phyloP scores from a whole-genome alignment of 495 filamentous ascomycete genomes.

The Penicillium ochrochloron region DNA sequence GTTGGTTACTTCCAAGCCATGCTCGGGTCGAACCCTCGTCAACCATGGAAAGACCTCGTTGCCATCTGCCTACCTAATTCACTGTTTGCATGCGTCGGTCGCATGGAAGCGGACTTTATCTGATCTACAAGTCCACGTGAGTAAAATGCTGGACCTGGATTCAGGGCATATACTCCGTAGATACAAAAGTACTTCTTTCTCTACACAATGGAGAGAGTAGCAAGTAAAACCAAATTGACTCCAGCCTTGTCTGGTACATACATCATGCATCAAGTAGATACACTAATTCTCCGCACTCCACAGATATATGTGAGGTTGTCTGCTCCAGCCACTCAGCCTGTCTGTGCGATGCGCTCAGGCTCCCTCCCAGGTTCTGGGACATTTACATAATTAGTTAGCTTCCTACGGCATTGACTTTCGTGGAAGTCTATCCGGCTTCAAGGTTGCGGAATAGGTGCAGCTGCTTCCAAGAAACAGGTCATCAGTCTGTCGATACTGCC shows the following conservation, averaged over 20 bases:
- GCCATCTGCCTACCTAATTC: conserved; percentile 9
- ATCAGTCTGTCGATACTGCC: neutral
- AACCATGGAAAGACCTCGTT: conserved; percentile 26
- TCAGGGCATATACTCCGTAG: neutral
- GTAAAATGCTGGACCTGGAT: neutral
- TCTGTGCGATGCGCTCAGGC: conserved; percentile 4
- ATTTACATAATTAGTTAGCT: neutral
- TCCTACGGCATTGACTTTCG: neutral
- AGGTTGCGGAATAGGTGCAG: neutral
- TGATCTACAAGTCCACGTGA: conserved; percentile 8
- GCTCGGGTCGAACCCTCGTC: conserved; percentile 1
- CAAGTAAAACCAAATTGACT: neutral
- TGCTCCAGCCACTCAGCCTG: conserved; percentile 8
- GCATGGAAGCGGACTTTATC: conserved; percentile 22
- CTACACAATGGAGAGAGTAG: neutral
- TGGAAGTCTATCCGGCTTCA: neutral
- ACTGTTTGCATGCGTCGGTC: conserved; percentile 24
- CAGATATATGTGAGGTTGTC: conserved; percentile 15
- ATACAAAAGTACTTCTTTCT: too few species aligned
- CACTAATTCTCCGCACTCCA: conserved; percentile 36
- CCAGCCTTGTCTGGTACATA: neutral
- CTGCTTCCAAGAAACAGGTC: neutral
- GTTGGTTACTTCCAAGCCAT: conserved; percentile 10
- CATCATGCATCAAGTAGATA: conserved; percentile 17
- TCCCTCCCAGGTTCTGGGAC: neutral